These are phyloP conservation scores for Hypoxylon sp. DNA, from an alignment of 2,329 filamentous ascomycete genomes.

Conservation along the genomic window DNA sequence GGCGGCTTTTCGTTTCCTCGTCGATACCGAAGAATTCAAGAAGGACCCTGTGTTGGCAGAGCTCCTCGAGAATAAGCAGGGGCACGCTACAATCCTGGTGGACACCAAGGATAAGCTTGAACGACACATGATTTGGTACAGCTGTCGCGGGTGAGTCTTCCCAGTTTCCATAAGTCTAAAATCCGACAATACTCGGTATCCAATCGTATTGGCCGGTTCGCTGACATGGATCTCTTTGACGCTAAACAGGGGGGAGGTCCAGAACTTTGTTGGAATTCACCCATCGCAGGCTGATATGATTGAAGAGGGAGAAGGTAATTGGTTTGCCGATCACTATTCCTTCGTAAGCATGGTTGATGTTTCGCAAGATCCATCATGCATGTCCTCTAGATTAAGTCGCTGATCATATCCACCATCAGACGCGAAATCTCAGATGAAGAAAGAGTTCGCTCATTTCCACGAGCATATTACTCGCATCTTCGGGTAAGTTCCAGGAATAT, in stretches of 20 bases:
- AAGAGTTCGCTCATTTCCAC: constrained; percentile 9
- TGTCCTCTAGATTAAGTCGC: neutral
- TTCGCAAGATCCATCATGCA: constrained; percentile 4
- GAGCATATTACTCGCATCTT: constrained; percentile 6
- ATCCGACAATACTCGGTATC: neutral
- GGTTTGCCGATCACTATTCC: constrained; percentile 1
- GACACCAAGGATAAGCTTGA: constrained; percentile 39
- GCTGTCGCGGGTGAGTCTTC: constrained; percentile 44
- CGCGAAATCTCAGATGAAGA: constrained; percentile 7
- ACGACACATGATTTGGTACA: constrained; percentile 50
- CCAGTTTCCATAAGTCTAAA: neutral
- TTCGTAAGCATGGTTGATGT: neutral
- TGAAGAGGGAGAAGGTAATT: constrained; percentile 24
- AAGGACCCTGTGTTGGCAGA: constrained; percentile 40
- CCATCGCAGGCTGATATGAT: constrained; percentile 4
- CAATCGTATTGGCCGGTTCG: neutral
- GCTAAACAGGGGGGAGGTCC: constrained; percentile 42
- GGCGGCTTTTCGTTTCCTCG: constrained; percentile 44
- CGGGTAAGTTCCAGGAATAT: neutral
- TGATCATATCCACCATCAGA: constrained; percentile 2
- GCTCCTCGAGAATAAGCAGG: constrained; percentile 32
- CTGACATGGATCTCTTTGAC: neutral
- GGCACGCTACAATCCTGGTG: constrained; percentile 32
- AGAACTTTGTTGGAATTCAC: constrained; percentile 48
- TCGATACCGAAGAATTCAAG: constrained; percentile 30